phyloP scores from a whole-genome alignment of 2,329 filamentous ascomycete species.

The Septoria linicola region DNA sequence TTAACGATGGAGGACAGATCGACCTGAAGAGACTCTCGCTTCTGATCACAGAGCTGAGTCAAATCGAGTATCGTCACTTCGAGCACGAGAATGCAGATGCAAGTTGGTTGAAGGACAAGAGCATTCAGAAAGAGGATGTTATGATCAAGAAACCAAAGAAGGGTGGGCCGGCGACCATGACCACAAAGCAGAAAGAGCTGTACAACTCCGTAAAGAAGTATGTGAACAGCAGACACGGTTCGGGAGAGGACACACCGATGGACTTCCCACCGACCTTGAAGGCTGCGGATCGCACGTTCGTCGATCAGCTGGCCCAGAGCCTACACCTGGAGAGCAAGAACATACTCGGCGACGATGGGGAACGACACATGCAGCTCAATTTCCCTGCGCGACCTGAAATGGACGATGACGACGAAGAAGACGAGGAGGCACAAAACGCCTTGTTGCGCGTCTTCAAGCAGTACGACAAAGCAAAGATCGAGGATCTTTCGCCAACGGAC shows the following conservation, averaged over 20 bases:
- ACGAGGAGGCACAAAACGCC: conserved; percentile 81
- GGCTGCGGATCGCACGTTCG: conserved; percentile 87
- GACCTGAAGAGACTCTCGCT: conserved; percentile 76
- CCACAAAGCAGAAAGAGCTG: conserved; percentile 74
- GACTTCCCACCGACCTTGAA: conserved; percentile 72
- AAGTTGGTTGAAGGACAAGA: conserved; percentile 88
- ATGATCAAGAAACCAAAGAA: conserved; percentile 61
- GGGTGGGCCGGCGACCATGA: conserved; percentile 68
- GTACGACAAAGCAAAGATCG: conserved; percentile 85
- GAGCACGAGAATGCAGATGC: conserved; percentile 86
- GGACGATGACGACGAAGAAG: conserved; percentile 66
- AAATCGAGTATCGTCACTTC: conserved; percentile 90
- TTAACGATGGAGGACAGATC: conserved; percentile 92
- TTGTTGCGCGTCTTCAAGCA: conserved; percentile 81
- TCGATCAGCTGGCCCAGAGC: conserved; percentile 77
- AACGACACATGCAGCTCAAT: conserved; percentile 64
- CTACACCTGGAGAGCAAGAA: conserved; percentile 66
- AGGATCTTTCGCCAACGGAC: conserved; percentile 76
- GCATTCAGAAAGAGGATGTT: conserved; percentile 66
- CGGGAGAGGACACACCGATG: conserved; percentile 56
- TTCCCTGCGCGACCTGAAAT: conserved; percentile 55
- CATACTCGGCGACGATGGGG: conserved; percentile 61
- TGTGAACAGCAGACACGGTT: conserved; percentile 64
- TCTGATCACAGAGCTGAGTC: conserved; percentile 78
- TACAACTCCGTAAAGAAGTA: conserved; percentile 82